Base-by-base conservation (phyloP, 1,284 basidiomycete genomes). In the Sutorius eximius region DNA sequence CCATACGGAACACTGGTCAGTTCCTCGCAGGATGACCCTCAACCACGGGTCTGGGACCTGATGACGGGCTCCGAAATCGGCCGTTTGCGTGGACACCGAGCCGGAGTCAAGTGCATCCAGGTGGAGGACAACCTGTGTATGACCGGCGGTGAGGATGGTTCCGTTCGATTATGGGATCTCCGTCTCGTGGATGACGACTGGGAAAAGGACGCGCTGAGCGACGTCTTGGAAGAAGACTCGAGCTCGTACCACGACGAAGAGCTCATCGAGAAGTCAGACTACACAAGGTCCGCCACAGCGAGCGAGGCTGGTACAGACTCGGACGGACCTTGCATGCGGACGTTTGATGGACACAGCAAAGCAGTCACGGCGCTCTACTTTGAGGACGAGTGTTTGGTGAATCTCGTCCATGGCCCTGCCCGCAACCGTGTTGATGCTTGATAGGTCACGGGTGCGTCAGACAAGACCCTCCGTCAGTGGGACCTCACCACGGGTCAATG, bases 401-500 rank as follows among this genome's bases (percentile, higher is more conserved):
- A 82, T 74, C 30, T 9, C 56, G 18, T 33, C 50, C 49, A 24
- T 52, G 44, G 45, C 37, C 9, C 49, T 58, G 27, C 52, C n/a
- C 10, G 34, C 30, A 32, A 49, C 33, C 32, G 15, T 45, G 46
- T 55, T 65, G 53, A 60, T 51, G 29, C 44, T 57, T 43, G 49
- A 13, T 61, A 93, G 92, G 91, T 98, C 12, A 97, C 95, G 2
- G 97, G 97, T 46, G 96, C 96, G 4, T 94, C 93, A 4, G 97
- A 99, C 77, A 98, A 98, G 77, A 99, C 97, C 1, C 82, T 99
- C 55, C 89, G 96, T 3, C 95, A 99, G 72, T 99, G 97, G 97
- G 96, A 99, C 70, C 83, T 99, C 53, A 85, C 86, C 38, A 98
- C 96, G 0, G 96, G 96, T 5, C 96, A 99, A 77, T 98, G 96